Conservation (phyloP, 257 asterid species). For the Solanum habrochaites region DNA sequence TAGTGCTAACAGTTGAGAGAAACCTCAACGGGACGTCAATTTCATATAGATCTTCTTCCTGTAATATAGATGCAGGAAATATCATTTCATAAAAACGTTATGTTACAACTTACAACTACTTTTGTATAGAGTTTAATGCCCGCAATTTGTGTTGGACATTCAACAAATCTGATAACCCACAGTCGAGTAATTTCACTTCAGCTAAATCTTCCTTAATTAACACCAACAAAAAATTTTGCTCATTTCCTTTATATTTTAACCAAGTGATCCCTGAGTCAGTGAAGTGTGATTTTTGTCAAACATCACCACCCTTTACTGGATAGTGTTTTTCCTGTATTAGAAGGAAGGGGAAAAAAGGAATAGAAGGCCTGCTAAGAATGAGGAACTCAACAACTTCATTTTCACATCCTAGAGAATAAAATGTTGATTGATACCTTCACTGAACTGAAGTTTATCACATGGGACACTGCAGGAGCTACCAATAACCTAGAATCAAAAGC, state of each 20-base stretch:
- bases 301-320: neutral
- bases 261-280: neutral
- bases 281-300: neutral
- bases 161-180: neutral
- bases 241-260: neutral
- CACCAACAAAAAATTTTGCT: neutral
- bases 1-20: conserved; percentile 63
- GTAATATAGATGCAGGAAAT: neutral
- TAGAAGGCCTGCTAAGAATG: neutral
- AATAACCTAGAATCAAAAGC: conserved; percentile 94
- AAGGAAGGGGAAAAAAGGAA: neutral
- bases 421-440: conserved; percentile 16
- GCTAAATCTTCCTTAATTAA: neutral
- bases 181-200: neutral
- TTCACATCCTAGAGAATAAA: neutral
- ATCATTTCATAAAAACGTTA: neutral
- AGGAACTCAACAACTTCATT: neutral
- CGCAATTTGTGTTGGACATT: neutral
- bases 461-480: conserved; percentile 94
- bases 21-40: conserved; percentile 77
- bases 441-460: conserved; percentile 42
- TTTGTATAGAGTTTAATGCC: neutral
- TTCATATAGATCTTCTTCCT: conserved; percentile 96
- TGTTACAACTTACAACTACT: neutral
- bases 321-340: neutral